These are phyloP conservation scores for Ustanciosporium gigantosporum DNA, from an alignment of 1,284 basidiomycete species.

Conservation along the genomic window DNA sequence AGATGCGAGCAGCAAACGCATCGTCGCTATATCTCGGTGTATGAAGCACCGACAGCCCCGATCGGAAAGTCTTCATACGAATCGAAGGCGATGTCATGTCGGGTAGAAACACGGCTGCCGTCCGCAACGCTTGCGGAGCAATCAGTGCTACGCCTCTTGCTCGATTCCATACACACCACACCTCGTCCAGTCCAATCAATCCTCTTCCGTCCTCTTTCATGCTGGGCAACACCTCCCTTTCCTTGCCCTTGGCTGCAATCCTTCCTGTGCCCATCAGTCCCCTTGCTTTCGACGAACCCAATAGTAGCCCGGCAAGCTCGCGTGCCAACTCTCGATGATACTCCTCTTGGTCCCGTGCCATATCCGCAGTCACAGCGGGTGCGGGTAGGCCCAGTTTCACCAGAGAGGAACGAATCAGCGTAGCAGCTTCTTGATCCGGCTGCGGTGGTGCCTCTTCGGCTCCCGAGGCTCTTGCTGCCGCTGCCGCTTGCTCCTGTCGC, in stretches of 20 bases:
- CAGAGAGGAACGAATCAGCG: slow-evolving; percentile 76
- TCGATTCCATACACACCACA: slow-evolving; percentile 97
- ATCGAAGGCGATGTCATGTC: slow-evolving; percentile 73
- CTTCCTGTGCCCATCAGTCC: slow-evolving; percentile 50
- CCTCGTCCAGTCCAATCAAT: slow-evolving; percentile 84
- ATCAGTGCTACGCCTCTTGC: slow-evolving; percentile 85
- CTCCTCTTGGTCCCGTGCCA: slow-evolving; percentile 78
- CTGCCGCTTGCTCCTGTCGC: slow-evolving; percentile 63
- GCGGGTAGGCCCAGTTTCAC: slow-evolving; percentile 83
- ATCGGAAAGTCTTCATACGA: slow-evolving; percentile 70
- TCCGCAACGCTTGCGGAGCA: slow-evolving; percentile 79
- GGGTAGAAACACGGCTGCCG: slow-evolving; percentile 73
- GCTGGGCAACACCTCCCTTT: slow-evolving; percentile 6
- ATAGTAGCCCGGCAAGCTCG: slow-evolving; percentile 78
- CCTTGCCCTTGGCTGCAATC: slow-evolving; percentile 58
- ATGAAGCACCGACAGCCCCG: slow-evolving; percentile 79
- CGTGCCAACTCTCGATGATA: slow-evolving; percentile 82
- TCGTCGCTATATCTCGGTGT: slow-evolving; percentile 67
- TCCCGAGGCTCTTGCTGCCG: slow-evolving; percentile 22
- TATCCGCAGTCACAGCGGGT: slow-evolving; percentile 82
- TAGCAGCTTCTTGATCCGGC: slow-evolving; percentile 66
- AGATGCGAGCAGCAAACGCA: slow-evolving; percentile 39
- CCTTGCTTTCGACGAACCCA: slow-evolving; percentile 64
- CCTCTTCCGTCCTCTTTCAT: slow-evolving; percentile 23
- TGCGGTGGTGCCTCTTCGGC: slow-evolving; percentile 8